These are phyloP conservation scores for Pouteria campechiana DNA, from an alignment of 179 eudicot genomes.

Conservation along the genomic window DNA sequence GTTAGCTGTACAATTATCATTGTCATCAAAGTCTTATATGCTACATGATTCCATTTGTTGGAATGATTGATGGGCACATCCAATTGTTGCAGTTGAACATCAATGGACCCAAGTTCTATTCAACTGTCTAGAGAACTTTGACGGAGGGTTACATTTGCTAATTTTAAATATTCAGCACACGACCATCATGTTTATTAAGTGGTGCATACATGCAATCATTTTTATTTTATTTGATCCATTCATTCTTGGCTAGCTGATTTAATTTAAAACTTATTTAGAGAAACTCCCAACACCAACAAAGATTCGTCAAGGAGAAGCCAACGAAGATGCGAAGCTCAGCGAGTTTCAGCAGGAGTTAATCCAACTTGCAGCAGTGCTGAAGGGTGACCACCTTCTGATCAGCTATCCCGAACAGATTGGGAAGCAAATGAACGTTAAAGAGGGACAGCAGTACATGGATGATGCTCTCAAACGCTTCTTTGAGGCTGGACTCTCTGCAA, in stretches of 20 bases:
- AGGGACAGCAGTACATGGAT: constrained; percentile 68
- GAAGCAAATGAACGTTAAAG: constrained; percentile 46
- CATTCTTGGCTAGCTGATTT: too few relatives aligned
- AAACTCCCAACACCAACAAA: constrained; percentile 60
- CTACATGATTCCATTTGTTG: not conserved
- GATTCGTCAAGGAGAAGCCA: constrained; percentile 57
- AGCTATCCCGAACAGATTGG: constrained; percentile 36
- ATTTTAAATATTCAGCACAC: too few relatives aligned
- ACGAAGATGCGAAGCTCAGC: constrained; percentile 54
- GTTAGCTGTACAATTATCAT: too few relatives aligned
- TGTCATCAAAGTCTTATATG: not conserved
- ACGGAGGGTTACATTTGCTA: too few relatives aligned
- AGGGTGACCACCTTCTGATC: constrained; percentile 52
- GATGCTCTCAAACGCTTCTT: constrained; percentile 57
- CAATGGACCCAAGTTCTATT: too few relatives aligned
- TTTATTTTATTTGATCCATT: too few relatives aligned
- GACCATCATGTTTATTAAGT: too few relatives aligned
- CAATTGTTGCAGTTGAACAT: too few relatives aligned
- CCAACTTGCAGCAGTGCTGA: constrained; percentile 70
- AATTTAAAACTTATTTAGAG: constrained; percentile 16
- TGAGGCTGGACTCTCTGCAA: constrained; percentile 60
- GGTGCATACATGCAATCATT: too few relatives aligned
- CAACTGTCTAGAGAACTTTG: too few relatives aligned
- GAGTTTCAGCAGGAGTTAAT: constrained; percentile 81
- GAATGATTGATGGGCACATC: too few relatives aligned